Base-by-base conservation (phyloP, 345 rosid species). In the Rhodamnia rubescens region DNA sequence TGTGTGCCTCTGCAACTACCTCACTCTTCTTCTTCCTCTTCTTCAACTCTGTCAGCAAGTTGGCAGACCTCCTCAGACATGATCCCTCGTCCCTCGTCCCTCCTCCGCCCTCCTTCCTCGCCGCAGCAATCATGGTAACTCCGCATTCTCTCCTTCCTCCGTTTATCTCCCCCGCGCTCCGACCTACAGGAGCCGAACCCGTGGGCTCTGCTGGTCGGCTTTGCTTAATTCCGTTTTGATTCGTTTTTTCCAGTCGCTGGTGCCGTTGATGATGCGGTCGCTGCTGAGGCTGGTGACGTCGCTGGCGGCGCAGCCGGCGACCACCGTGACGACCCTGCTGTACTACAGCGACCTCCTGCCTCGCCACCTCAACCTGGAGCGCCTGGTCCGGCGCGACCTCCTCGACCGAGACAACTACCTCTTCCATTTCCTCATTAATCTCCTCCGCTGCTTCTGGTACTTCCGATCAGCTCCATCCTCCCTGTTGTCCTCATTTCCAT, bases 321-420 rank as follows among this genome's bases (percentile, higher is more conserved):
- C 85, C 22, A 89, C 94, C 0, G 74, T 93, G 59, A 29, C 94
- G 5, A 93, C 95, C 11, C 4, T 93, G 53, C 59, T 93, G 22
- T 89, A 88, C 85, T 91, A 91, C 92, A 89, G 91, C 74, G 87
- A 92, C 59, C 91, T 90, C 82, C 90, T 93, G 6, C 95, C 95
- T 47, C 92, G 85, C 32, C 89, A 87, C 85, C 36, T 82, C 15
- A 27, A 84, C 10, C 87, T 90, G 88, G 87, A 87, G 82, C 89
- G 93, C 83, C 74, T 91, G 82, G 93, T 93, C 75, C 92, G 88
- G 18, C 93, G 55, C 69, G 90, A 91, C 12, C 53, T 93, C 83
- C 91, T 92, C 54, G 88, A 91, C 32, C 88, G 56, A 7, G 92
- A 89, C 3, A 92, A 93, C 84, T 91, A 93, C 84, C 78, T 93